Evolutionary conservation across 495 filamentous ascomycete genomes (phyloP), one percentile per base, ranked within the genome.

Genomic region (Baudoinia panamericana): DNA sequence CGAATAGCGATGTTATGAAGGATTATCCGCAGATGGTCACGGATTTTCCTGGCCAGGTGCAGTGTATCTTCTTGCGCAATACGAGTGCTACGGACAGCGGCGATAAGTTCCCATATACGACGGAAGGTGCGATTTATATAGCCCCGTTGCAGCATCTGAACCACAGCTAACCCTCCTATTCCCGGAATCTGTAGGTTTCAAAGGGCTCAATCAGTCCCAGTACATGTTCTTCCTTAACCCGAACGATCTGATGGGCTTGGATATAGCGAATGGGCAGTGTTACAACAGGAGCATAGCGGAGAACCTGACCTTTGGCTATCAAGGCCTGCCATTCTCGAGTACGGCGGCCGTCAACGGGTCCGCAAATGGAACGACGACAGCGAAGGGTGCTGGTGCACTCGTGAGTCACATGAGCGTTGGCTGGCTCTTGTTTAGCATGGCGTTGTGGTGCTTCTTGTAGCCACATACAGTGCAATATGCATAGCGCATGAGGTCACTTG

Each of bases 191-290:
- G n/a, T n/a, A n/a, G 72, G 71, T n/a, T 85, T 86, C 58, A 51
- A 78, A 55, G 63, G 58, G 3, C 40, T 87, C 21, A 67, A 77
- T 23, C 67, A 72, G 51, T 61, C 62, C 30, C 66, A 56, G 51
- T 87, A 81, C 54, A 85, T 87, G 80, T 87, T 87, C 63, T 86
- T 87, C 62, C 57, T 62, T 2, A 64, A 72, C 1, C 65, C 82
- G 0, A 76, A 85, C 55, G 82, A 86, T 51, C 63, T 87, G 11
- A 67, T 39, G 4, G 64, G 65, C 12, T 63, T 85, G 48, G 75
- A 87, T 56, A 74, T 86, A 45, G 61, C 59, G n/a, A 72, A 68
- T 25, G 82, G 82, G 5, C 63, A 81, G 13, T 86, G 82, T 51
- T 60, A 72, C 44, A 86, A 86, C 45, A 41, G 52, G 18, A 69